These are phyloP conservation scores for Paspalum notatum DNA, from an alignment of 176 grass and related monocot genomes.

Conservation along the genomic window DNA sequence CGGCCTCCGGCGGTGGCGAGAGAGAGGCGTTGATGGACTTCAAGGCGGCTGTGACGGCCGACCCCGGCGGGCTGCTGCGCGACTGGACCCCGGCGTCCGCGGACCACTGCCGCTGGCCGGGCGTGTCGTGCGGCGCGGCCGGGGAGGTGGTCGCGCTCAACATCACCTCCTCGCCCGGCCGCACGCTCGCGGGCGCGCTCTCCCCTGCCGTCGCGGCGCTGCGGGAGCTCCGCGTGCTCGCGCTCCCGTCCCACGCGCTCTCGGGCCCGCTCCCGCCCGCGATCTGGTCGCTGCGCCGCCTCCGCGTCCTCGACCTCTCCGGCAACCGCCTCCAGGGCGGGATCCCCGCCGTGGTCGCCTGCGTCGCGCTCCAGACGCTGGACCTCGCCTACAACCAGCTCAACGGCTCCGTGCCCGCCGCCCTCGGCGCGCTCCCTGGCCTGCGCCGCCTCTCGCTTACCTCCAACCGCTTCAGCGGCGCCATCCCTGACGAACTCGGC, in stretches of 20 bases:
- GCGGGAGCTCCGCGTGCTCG: constrained; percentile 55
- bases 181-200: constrained; percentile 58
- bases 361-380: constrained; percentile 63
- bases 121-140: constrained; percentile 57
- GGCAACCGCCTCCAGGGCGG: constrained; percentile 69
- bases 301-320: constrained; percentile 64
- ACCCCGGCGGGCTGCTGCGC: constrained; percentile 55
- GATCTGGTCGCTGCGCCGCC: constrained; percentile 61
- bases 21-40: constrained; percentile 56
- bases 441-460: constrained; percentile 68
- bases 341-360: constrained; percentile 63
- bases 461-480: constrained; percentile 69
- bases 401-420: constrained; percentile 71
- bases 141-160: constrained; percentile 65
- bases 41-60: constrained; percentile 59
- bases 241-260: constrained; percentile 60
- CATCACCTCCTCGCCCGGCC: constrained; percentile 55
- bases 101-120: constrained; percentile 74
- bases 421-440: constrained; percentile 38
- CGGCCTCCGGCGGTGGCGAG: constrained; percentile 44
- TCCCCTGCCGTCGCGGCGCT: constrained; percentile 62
- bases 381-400: constrained; percentile 80
- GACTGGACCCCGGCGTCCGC: constrained; percentile 47
- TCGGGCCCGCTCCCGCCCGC: constrained; percentile 50
- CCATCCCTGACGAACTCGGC: constrained; percentile 70